phyloP scores from a whole-genome alignment of 1,139 yeast species.

The Scheffersomyces stambukii region DNA sequence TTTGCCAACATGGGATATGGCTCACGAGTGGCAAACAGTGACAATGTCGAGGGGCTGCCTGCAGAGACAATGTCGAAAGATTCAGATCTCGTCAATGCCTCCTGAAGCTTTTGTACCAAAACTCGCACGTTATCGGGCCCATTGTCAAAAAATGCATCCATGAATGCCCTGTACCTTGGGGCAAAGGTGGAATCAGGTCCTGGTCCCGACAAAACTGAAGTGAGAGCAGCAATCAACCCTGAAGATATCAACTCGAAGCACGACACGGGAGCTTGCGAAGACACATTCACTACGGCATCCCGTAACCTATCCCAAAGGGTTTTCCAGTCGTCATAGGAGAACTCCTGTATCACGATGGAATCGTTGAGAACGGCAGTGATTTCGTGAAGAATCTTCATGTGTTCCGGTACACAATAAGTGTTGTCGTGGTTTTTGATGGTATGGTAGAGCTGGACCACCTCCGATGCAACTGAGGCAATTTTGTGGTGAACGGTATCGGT shows the following conservation, averaged over 20 bases:
- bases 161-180: constrained; percentile 43
- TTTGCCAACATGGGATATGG: constrained; percentile 62
- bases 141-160: constrained; percentile 37
- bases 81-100: constrained; percentile 71
- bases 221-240: constrained; percentile 53
- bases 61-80: constrained; percentile 67
- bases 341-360: constrained; percentile 7
- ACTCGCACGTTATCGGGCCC: constrained; percentile 20
- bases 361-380: constrained; percentile 14
- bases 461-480: constrained; percentile 16
- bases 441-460: constrained; percentile 17
- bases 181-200: constrained; percentile 17
- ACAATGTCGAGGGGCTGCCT: constrained; percentile 29
- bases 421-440: constrained; percentile 13
- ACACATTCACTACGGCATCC: constrained; percentile 19
- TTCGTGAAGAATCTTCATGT: constrained; percentile 15
- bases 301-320: constrained; percentile 45
- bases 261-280: constrained; percentile 36
- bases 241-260: constrained; percentile 76
- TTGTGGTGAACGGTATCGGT: constrained; percentile 16
- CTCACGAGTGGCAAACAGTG: no score
- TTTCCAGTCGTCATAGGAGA: constrained; percentile 38
- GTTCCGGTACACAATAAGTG: constrained; percentile 13
- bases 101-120: constrained; percentile 57
- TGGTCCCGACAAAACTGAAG: constrained; percentile 32